Evolutionary conservation across 345 rosid species (phyloP).

Genomic region (Abelmoschus esculentus): DNA sequence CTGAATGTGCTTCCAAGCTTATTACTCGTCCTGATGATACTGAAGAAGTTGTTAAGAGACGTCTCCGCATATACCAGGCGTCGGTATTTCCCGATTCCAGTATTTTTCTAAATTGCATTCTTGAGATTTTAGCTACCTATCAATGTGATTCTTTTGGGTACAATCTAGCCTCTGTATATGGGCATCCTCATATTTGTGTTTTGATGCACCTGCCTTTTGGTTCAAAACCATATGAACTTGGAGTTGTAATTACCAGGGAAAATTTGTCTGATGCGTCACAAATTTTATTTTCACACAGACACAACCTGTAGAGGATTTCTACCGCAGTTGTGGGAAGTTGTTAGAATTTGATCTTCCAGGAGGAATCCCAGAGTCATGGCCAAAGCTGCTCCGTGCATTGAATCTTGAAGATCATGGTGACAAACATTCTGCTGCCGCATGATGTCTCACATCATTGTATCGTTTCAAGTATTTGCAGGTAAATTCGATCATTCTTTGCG

Average conservation of each 20-base stretch:
- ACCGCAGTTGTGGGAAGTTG: slow-evolving; percentile 62
- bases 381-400: slow-evolving; percentile 79
- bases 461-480: slow-evolving; percentile 14
- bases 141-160: not conserved
- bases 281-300: slow-evolving; percentile 41
- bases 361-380: slow-evolving; percentile 97
- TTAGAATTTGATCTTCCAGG: slow-evolving; percentile 92
- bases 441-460: slow-evolving; percentile 13
- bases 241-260: not conserved
- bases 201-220: not conserved
- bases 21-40: slow-evolving; percentile 85
- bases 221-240: not conserved
- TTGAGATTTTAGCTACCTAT: not conserved
- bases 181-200: too few relatives aligned
- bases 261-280: not conserved
- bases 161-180: too few relatives aligned
- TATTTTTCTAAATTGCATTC: not conserved
- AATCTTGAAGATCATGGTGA: slow-evolving; percentile 56
- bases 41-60: slow-evolving; percentile 79
- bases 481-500: slow-evolving; percentile 56
- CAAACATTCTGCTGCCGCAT: slow-evolving; percentile 62
- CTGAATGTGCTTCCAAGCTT: slow-evolving; percentile 72
- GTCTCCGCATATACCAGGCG: slow-evolving; percentile 69
- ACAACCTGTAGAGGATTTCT: slow-evolving; percentile 88
- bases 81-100: slow-evolving; percentile 30